Evolutionary conservation across 2,329 filamentous ascomycete genomes (phyloP), one percentile per base, ranked within the genome.

Genomic region (Boeremia exigua): DNA sequence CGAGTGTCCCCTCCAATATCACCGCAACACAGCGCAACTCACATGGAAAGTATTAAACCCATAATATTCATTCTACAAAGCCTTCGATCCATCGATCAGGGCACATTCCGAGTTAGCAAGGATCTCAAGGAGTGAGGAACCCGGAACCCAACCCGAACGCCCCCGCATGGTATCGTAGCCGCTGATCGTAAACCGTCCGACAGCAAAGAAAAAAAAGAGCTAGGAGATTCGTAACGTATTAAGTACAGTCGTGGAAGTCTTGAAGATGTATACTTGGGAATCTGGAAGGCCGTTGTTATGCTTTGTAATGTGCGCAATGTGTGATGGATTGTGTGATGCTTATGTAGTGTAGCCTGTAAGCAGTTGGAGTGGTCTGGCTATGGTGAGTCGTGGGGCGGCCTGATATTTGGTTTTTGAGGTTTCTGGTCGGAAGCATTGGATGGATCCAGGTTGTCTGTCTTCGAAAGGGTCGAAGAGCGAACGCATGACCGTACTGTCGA

Each of bases 151-250:
- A 23, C 19, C 19, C 19, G 19, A 23, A 23, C 19, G 19, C 19
- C 19, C 19, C 19, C 19, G 19, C 19, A 23, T 23, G 19, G 19
- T 23, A 23, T 23, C 19, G 19, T 23, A 23, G 19, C 19, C 19
- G 19, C 19, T 23, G 19, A 5, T 23, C 19, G 19, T 23, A 23
- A 23, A 23, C 19, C 19, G 19, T 23, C 19, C 19, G 19, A 23
- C 19, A 27, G n/a, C 25, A n/a, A 28, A 9, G n/a, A 4, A 27
- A 29, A 8, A 27, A 33, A 11, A 32, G 15, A 47, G 17, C n/a
- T 45, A 54, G 11, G 52, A 54, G 30, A 54, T 54, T 54, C 52
- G 52, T 54, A 19, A 28, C 45, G 38, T 54, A 49, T 54, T 45
- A 54, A 48, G 52, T 54, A 54, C 51, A 54, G 34, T 49, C 38